Evolutionary conservation across 2,329 filamentous ascomycete genomes (phyloP).

Genomic region (Pseudogymnoascus sp.): DNA sequence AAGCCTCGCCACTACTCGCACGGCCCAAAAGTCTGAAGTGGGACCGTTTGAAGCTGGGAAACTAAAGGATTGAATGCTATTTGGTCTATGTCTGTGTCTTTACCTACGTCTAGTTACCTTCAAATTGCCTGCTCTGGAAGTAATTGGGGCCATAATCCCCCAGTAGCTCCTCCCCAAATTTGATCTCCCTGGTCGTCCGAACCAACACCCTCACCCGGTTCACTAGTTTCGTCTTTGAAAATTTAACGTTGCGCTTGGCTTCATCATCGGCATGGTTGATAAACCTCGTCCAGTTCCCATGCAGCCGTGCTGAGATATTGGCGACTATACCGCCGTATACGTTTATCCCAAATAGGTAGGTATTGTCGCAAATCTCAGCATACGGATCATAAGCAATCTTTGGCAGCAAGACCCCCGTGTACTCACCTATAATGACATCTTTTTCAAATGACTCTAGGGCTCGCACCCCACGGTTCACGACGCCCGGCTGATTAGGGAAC

Average conservation of each 20-base stretch:
- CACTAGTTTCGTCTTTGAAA: not conserved
- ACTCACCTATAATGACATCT: not conserved
- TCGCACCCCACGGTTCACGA: not conserved
- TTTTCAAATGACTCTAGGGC: not conserved
- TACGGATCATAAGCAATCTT: not conserved
- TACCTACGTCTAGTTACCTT: not conserved
- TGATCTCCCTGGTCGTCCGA: not conserved
- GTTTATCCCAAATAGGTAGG: not conserved
- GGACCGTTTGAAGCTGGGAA: not conserved
- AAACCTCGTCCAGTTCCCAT: slow-evolving; percentile 5
- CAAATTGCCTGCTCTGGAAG: not conserved
- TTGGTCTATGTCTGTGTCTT: not conserved
- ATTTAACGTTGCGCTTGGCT: not conserved
- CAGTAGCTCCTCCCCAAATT: not conserved
- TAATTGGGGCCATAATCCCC: not conserved
- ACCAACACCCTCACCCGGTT: not conserved
- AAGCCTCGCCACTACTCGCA: not conserved
- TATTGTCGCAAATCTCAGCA: not conserved
- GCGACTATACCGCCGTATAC: not conserved
- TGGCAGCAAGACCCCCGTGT: not conserved
- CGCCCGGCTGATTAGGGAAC: not conserved
- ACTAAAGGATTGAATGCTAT: not conserved
- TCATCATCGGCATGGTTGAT: not conserved
- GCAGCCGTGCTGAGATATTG: not conserved
- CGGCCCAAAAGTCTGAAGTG: not conserved